Base-by-base conservation (phyloP, 1,284 basidiomycete genomes). In the Malassezia caprae region DNA sequence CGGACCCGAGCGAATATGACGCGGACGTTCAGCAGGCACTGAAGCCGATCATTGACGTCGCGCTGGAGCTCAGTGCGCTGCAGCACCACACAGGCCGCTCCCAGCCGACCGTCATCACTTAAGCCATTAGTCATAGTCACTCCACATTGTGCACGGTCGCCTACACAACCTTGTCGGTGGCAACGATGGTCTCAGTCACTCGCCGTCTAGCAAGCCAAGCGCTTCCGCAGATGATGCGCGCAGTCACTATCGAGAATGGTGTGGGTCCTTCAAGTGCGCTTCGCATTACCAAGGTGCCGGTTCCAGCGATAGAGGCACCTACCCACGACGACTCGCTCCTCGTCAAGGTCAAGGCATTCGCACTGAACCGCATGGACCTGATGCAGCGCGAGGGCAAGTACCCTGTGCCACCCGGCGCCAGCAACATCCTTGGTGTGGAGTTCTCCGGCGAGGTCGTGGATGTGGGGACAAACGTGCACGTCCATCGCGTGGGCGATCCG, bases 31-130 rank as follows among this genome's bases (percentile, higher is more conserved):
- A 87, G 59, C 85, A 88, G 60, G 94, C 93, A 7, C 79, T 98
- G 68, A 85, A 90, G 79, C 90, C 90, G 15, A 79, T 98, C 63
- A 98, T 98, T 70, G 89, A 96, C 75, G 89, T 93, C 56, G 91
- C 94, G 27, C 77, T 98, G 54, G 79, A 82, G 66, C 41, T 80
- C 88, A 58, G 85, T 83, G 78, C 87, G 87, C 79, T 99, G 76
- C 83, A 86, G 76, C 82, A 89, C 76, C 88, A 84, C 78, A 82
- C 93, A 63, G 84, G 85, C 48, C 78, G 88, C 60, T 84, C 90
- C 53, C 81, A 90, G 80, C 93, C 93, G 32, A 93, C 90, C 49
- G 93, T 96, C 59, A 96, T 98, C 76, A 98, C 93, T 10, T 41
- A 41, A 32, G 11, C 17, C 2, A 4, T 39, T 39, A 39, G 37